Base-by-base conservation (phyloP, 2,329 filamentous ascomycete species). In the Pyricularia pennisetigena region DNA sequence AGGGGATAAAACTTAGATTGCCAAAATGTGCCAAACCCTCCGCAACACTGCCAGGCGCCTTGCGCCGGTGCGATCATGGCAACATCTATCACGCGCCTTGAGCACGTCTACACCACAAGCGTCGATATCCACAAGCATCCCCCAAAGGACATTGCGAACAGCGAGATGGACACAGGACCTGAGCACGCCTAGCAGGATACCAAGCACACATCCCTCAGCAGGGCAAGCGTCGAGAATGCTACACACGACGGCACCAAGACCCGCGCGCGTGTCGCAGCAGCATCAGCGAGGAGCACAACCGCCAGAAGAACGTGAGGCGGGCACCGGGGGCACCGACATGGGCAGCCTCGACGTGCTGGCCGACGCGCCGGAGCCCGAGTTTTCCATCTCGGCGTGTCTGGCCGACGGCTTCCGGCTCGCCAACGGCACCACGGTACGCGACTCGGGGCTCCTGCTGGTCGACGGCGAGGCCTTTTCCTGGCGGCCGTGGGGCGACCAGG, bases 381-480 rank as follows among this genome's bases (percentile, higher is more conserved):
- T 93, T 0, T 88, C 88, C 1, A 88, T 99, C 64, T 93, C 97
- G 73, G 88, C 90, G 6, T 97, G 92, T 79, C 87, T 91, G 69
- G 81, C 85, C 69, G 89, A 94, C 73, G 95, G 95, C 1, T 99
- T 99, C 78, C 87, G 90, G 71, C 82, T 99, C 64, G 91, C 95
- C 78, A 96, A 89, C 73, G 93, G 94, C 12, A 81, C 91, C 49
- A 88, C 86, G 67, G 87, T 97, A 32, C 80, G 79, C 68, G 76
- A 81, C 67, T 78, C 76, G 24, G 85, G 85, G 2, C 82, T 87
- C 0, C 76, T 99, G 70, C 83, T 99, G 5, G 85, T 97, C 1
- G 90, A 88, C 59, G 94, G 94, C 6, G 93, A 98, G 78, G 93
- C 90, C 0, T 98, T 97, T 77, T 80, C 83, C 66, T 99, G 95